phyloP scores from a whole-genome alignment of 768 basidiomycete genomes.

The Suillus decipiens region DNA sequence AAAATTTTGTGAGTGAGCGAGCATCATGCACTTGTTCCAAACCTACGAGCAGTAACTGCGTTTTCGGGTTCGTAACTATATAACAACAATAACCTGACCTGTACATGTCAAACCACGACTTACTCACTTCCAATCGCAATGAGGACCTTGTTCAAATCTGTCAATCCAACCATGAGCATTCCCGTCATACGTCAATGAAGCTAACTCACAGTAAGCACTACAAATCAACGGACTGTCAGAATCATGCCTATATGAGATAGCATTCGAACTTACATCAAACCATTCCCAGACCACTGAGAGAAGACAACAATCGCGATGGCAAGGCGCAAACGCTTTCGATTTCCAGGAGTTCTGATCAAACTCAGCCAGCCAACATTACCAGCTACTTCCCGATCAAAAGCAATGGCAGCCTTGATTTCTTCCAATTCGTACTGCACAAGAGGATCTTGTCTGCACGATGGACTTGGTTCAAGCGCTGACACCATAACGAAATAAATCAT shows the following conservation, averaged over 20 bases:
- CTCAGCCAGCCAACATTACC: conserved; percentile 44
- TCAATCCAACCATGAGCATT: neutral
- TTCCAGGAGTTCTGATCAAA: conserved; percentile 51
- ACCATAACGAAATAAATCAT: neutral
- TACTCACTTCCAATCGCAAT: conserved; percentile 47
- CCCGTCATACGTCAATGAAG: neutral
- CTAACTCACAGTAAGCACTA: conserved; percentile 31
- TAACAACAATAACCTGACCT: neutral
- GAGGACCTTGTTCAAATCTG: conserved; percentile 56
- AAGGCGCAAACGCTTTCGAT: conserved; percentile 54
- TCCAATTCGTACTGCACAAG: conserved; percentile 62
- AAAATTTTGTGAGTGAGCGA: neutral
- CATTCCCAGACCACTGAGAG: conserved; percentile 60
- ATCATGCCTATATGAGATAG: neutral
- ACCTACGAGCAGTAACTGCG: conserved; percentile 44
- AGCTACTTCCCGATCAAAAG: conserved; percentile 43
- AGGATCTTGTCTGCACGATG: conserved; percentile 40
- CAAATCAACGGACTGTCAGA: neutral
- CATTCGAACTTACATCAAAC: conserved; percentile 37
- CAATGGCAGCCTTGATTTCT: conserved; percentile 63
- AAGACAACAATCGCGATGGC: conserved; percentile 61
- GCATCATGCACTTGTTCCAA: neutral
- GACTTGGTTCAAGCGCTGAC: neutral
- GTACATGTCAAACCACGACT: neutral
- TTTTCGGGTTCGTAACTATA: conserved; percentile 44